A percentile compares a stretch with the other conserved stretches of the same genome.
Evolutionary conservation across 2,329 filamentous ascomycete species (phyloP).

Genomic region (Trichothecium roseum): DNA sequence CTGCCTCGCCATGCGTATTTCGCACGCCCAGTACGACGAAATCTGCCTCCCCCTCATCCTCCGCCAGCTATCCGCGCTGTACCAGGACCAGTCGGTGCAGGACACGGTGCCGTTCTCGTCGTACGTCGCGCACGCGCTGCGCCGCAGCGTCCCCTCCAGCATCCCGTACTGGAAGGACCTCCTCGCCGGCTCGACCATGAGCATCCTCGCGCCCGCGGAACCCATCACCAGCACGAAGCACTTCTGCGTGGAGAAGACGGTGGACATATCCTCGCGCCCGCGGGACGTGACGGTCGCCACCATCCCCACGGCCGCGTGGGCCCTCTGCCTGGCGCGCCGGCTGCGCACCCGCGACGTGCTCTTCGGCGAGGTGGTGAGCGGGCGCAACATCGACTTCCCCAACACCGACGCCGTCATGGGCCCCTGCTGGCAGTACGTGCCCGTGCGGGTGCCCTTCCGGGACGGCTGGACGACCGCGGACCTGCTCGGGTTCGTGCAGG

Average conservation of each 20-base stretch:
- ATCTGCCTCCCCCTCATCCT: constrained; percentile 55
- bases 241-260: constrained; percentile 28
- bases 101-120: constrained; percentile 31
- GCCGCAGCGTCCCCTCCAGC: constrained; percentile 32
- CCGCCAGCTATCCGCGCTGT: constrained; percentile 45
- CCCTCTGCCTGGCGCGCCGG: constrained; percentile 47
- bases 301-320: constrained; percentile 58
- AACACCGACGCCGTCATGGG: constrained; percentile 48
- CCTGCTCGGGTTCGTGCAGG: constrained; percentile 41
- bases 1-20: constrained; percentile 49
- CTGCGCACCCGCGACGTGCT: constrained; percentile 44
- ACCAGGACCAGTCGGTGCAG: constrained; percentile 15
- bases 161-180: constrained; percentile 52
- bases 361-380: constrained; percentile 57
- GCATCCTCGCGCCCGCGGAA: constrained; percentile 25
- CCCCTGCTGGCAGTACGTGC: constrained; percentile 58
- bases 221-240: constrained; percentile 25
- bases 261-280: constrained; percentile 35
- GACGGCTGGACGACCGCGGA: constrained; percentile 39
- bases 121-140: constrained; percentile 32
- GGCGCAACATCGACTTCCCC: constrained; percentile 47
- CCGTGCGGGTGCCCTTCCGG: constrained; percentile 48
- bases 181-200: constrained; percentile 43
- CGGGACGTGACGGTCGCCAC: constrained; percentile 52
- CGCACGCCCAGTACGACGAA: constrained; percentile 61